These are phyloP conservation scores for Daldinia sp. DNA, from an alignment of 2,329 filamentous ascomycete species.

Conservation along the genomic window DNA sequence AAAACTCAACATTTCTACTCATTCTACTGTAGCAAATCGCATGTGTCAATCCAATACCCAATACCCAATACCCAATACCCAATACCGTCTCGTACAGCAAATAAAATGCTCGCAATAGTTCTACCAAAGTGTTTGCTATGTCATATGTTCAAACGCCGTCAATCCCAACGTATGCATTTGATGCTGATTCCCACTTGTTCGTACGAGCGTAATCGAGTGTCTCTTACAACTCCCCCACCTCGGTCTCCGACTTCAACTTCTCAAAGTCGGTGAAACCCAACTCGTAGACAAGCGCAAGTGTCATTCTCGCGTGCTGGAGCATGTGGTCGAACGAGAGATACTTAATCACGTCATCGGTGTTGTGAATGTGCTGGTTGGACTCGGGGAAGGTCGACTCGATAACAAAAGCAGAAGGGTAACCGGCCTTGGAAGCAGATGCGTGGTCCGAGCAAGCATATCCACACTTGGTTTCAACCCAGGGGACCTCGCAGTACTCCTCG, in stretches of 20 bases:
- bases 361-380: constrained; percentile 74
- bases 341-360: constrained; percentile 74
- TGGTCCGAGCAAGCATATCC: constrained; percentile 86
- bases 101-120: not conserved
- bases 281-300: constrained; percentile 83
- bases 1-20: not conserved
- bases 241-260: constrained; percentile 49
- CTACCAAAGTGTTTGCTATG: not conserved
- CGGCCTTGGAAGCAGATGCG: constrained; percentile 75
- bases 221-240: constrained; percentile 50
- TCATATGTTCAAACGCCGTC: constrained; percentile 17
- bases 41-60: constrained; percentile 1
- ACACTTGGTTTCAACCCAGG: constrained; percentile 86
- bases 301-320: constrained; percentile 88
- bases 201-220: not conserved
- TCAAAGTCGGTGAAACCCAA: constrained; percentile 79
- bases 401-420: constrained; percentile 78
- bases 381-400: constrained; percentile 76
- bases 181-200: not conserved
- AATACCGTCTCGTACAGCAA: not conserved
- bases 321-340: constrained; percentile 87
- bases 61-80: no score
- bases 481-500: constrained; percentile 86
- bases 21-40: not conserved
- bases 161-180: constrained; percentile 12